Conservation (phyloP, 2,329 filamentous ascomycete species). For the Paracamarosporium sp. region DNA sequence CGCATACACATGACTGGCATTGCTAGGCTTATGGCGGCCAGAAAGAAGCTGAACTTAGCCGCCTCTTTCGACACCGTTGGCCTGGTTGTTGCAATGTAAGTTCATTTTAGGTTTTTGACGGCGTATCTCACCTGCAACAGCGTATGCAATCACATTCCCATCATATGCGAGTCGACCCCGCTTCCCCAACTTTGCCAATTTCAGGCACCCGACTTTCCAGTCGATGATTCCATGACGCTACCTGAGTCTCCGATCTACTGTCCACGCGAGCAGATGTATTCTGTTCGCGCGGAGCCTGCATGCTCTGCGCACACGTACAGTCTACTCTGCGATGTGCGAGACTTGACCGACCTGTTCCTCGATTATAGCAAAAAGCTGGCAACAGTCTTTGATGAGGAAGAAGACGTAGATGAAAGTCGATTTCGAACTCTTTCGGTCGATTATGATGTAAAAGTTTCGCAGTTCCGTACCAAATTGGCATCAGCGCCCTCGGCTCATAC, state of each 20-base stretch:
- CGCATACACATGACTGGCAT: conserved; percentile 32
- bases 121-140: conserved; percentile 21
- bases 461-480: conserved; percentile 24
- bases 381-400: conserved; percentile 6
- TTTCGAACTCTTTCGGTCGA: conserved; percentile 6
- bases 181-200: conserved; percentile 23
- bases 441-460: conserved; percentile 20
- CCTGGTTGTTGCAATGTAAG: conserved; percentile 33
- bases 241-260: conserved; percentile 46
- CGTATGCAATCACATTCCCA: conserved; percentile 30
- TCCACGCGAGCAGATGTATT: conserved; percentile 26
- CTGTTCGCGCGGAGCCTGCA: conserved; percentile 21
- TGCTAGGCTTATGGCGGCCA: conserved; percentile 26
- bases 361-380: conserved; percentile 9
- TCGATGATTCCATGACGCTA: conserved; percentile 16
- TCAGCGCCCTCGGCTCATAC: conserved; percentile 31
- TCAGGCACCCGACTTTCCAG: conserved; percentile 10
- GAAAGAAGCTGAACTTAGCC: conserved; percentile 28
- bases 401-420: conserved; percentile 3
- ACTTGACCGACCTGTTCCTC: conserved; percentile 40
- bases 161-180: conserved; percentile 34
- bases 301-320: conserved; percentile 32
- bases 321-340: conserved; percentile 38
- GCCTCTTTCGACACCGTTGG: conserved; percentile 21
- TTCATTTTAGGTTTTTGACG: not conserved